These are phyloP conservation scores for Solanum sejunctum DNA, from an alignment of 257 asterid genomes.

Conservation along the genomic window DNA sequence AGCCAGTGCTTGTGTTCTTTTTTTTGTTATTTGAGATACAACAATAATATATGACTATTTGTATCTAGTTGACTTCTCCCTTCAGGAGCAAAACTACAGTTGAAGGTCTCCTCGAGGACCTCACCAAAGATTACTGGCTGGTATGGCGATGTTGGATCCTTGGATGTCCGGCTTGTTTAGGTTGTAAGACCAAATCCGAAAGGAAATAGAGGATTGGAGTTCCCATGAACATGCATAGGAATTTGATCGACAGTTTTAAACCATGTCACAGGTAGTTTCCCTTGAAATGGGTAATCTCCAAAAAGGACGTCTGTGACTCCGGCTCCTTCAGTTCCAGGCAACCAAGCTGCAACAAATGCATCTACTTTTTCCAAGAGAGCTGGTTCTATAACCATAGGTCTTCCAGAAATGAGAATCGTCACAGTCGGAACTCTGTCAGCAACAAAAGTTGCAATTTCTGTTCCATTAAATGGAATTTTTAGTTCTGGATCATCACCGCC, in stretches of 20 bases:
- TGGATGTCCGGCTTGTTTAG: background rate
- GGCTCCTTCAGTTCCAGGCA: constrained; percentile 73
- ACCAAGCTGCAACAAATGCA: constrained; percentile 77
- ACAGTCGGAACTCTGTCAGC: constrained; percentile 53
- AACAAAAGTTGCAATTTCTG: constrained; percentile 27
- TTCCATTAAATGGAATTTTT: constrained; percentile 45
- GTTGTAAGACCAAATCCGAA: constrained; percentile 55
- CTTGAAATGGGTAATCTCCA: constrained; percentile 66
- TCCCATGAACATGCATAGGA: constrained; percentile 43
- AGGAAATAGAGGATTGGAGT: constrained; percentile 58
- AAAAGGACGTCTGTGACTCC: constrained; percentile 68
- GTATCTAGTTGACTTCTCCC: background rate
- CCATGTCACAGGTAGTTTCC: constrained; percentile 68
- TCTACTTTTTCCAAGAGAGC: constrained; percentile 39
- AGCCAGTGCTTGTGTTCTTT: background rate
- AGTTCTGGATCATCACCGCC: constrained; percentile 61
- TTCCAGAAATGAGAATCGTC: constrained; percentile 53
- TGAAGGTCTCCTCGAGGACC: background rate
- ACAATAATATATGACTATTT: background rate
- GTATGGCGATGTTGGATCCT: background rate
- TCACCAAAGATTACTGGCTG: background rate
- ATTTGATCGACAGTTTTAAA: constrained; percentile 49
- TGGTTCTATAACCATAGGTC: constrained; percentile 62
- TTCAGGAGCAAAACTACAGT: background rate
- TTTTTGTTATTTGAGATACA: background rate